phyloP scores from a whole-genome alignment of 345 rosid species.

The Salix exigua region DNA sequence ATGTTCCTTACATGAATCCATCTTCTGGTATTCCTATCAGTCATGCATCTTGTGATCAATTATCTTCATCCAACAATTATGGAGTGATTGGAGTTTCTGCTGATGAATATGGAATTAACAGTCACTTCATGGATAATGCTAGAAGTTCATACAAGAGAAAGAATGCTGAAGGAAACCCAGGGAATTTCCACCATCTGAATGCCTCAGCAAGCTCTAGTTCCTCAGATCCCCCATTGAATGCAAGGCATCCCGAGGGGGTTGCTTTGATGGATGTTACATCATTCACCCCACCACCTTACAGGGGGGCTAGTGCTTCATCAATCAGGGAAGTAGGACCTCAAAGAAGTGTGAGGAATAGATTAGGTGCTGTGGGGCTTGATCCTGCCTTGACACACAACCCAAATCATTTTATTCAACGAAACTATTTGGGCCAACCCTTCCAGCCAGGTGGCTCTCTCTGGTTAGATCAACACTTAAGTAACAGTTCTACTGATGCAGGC shows the following conservation, averaged over 20 bases:
- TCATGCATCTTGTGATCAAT: constrained; percentile 44
- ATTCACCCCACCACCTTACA: constrained; percentile 38
- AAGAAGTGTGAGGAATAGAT: constrained; percentile 58
- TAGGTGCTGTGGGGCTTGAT: constrained; percentile 48
- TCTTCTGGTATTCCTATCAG: constrained; percentile 37
- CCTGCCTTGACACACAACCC: constrained; percentile 48
- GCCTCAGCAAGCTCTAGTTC: constrained; percentile 47
- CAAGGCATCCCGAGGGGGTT: constrained; percentile 49
- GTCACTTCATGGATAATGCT: constrained; percentile 45
- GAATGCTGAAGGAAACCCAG: constrained; percentile 48
- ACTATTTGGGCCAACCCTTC: constrained; percentile 46
- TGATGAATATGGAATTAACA: constrained; percentile 50
- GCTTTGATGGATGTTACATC: constrained; percentile 35
- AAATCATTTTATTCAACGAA: constrained; percentile 51
- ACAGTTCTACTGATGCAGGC: constrained; percentile 42
- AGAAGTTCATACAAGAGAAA: constrained; percentile 68
- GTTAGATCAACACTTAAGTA: constrained; percentile 42
- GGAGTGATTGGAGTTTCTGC: constrained; percentile 45
- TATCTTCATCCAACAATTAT: constrained; percentile 42
- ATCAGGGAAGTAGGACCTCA: constrained; percentile 47
- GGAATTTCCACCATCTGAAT: constrained; percentile 44
- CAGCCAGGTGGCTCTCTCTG: constrained; percentile 43
- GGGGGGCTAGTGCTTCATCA: constrained; percentile 36
- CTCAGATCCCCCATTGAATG: constrained; percentile 34
- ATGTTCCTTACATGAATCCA: constrained; percentile 39